Evolutionary conservation across 2,329 filamentous ascomycete genomes (phyloP).

Genomic region (Pestalotiopsis sp.): DNA sequence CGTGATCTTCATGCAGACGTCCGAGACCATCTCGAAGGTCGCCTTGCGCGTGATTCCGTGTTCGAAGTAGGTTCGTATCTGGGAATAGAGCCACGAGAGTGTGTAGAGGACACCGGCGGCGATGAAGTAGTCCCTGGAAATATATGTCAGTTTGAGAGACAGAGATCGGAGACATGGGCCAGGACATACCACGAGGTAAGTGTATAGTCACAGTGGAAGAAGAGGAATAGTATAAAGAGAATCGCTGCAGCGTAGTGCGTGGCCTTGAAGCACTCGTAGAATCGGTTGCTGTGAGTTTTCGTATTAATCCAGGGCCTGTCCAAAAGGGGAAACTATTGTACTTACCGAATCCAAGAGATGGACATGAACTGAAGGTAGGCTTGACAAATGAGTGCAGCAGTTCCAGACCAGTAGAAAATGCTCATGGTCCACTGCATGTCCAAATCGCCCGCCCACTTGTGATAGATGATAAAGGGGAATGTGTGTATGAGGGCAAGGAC

Average conservation of each 20-base stretch:
- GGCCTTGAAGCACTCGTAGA: conserved; percentile 65
- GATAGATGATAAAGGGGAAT: conserved; percentile 60
- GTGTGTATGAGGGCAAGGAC: conserved; percentile 59
- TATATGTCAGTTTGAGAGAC: background rate
- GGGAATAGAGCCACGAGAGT: conserved; percentile 45
- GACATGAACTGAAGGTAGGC: conserved; percentile 59
- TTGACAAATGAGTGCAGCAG: conserved; percentile 55
- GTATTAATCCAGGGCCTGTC: background rate
- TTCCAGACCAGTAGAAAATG: conserved; percentile 57
- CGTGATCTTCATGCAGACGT: conserved; percentile 42
- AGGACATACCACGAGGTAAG: conserved; percentile 51
- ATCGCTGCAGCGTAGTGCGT: conserved; percentile 55
- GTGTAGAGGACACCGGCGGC: conserved; percentile 55
- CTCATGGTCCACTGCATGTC: conserved; percentile 44
- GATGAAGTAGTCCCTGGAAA: conserved; percentile 60
- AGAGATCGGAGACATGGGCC: background rate
- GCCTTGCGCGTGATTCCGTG: conserved; percentile 50
- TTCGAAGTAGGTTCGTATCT: conserved; percentile 49
- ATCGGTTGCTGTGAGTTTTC: conserved; percentile 44
- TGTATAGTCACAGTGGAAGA: conserved; percentile 60
- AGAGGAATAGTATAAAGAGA: conserved; percentile 61
- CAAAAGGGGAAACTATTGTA: background rate
- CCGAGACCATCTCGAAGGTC: conserved; percentile 39
- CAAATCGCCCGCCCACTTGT: conserved; percentile 52
- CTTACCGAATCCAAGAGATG: conserved; percentile 49